Evolutionary conservation across 1,284 basidiomycete genomes (phyloP), one percentile per base, ranked within the genome.

Genomic region (Rhodotorula sp.): DNA sequence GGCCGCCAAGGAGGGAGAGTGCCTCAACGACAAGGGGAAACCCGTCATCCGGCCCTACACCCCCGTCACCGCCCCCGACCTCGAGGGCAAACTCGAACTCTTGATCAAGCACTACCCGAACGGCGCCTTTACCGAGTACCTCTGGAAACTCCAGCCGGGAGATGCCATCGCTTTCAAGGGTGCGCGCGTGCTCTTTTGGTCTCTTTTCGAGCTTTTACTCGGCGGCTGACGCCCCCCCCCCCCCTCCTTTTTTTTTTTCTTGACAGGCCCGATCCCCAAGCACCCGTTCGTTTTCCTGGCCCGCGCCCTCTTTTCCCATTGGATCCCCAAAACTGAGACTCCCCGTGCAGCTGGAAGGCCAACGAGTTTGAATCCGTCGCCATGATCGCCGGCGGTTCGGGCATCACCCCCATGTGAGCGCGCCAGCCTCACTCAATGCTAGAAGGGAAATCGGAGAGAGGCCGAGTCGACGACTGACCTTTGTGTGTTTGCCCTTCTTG

Each of bases 371-470:
- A 71, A 45, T 68, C 60, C 75, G 89, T 97, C 71, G 90, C 89
- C 52, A 85, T 95, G 79, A 91, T 98, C 78, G 92, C 92, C 57
- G 95, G 95, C 71, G 92, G 92, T 60, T 89, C 86, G 73, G 93
- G 93, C 79, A 91, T 83, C 74, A 82, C 81, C 1, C 81, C 81
- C 60, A 79, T 81, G 78, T 81, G 19, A 26, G 50, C 21, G 34
- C 34, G 34, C 34, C 34, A 6, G 34, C 34, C 34, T 34, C 34
- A 34, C 34, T 34, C 34, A 5, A 34, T 8, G 34, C 34, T 34
- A 34, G 34, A 34, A 34, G 34, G 34, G 34, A 34, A 34, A 34
- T 34, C 34, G 34, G 34, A 34, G 34, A 34, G 34, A 34, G 7
- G 5, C 8, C 5, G 7, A 34, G 34, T 34, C 34, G 34, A 34